These are phyloP conservation scores for Clarireedia hainanense DNA, from an alignment of 2,329 filamentous ascomycete species.

Conservation along the genomic window DNA sequence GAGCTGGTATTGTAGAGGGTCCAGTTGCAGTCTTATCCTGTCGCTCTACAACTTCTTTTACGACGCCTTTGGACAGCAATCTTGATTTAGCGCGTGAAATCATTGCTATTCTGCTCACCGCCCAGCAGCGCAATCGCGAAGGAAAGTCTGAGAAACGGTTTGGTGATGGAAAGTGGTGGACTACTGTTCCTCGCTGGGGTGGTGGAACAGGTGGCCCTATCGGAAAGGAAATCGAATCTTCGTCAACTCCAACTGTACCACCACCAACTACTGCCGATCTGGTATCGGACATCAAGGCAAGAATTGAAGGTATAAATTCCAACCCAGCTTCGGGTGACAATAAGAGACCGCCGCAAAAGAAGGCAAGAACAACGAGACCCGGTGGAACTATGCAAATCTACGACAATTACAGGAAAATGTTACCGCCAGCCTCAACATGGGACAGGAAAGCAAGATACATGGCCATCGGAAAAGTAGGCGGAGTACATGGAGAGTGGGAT, in stretches of 20 bases:
- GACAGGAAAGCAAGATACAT: constrained; percentile 51
- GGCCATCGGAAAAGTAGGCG: constrained; percentile 44
- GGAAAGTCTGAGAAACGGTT: constrained; percentile 47
- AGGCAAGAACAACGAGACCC: constrained; percentile 13
- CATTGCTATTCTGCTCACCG: constrained; percentile 51
- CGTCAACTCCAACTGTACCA: not conserved
- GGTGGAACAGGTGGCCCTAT: constrained; percentile 55
- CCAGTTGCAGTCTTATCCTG: constrained; percentile 54
- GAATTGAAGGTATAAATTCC: constrained; percentile 11
- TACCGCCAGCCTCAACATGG: constrained; percentile 50
- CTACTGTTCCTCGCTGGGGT: constrained; percentile 52
- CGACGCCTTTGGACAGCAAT: constrained; percentile 47
- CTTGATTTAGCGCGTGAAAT: constrained; percentile 56
- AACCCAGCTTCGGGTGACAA: not conserved
- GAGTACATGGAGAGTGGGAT: constrained; percentile 48
- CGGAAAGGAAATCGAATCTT: constrained; percentile 40
- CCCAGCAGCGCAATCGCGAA: constrained; percentile 55
- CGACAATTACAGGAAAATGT: constrained; percentile 56
- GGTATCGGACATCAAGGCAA: not conserved
- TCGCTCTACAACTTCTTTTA: constrained; percentile 47
- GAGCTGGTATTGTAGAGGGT: constrained; percentile 52
- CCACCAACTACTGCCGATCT: not conserved
- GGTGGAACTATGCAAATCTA: constrained; percentile 45
- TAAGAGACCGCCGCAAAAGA: constrained; percentile 6
- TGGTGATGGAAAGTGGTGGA: constrained; percentile 55